Percentiles rank a stretch among this genome's conserved stretches.
Evolutionary conservation across 441 rosid genomes (phyloP).

Genomic region (Sinapis alba): DNA sequence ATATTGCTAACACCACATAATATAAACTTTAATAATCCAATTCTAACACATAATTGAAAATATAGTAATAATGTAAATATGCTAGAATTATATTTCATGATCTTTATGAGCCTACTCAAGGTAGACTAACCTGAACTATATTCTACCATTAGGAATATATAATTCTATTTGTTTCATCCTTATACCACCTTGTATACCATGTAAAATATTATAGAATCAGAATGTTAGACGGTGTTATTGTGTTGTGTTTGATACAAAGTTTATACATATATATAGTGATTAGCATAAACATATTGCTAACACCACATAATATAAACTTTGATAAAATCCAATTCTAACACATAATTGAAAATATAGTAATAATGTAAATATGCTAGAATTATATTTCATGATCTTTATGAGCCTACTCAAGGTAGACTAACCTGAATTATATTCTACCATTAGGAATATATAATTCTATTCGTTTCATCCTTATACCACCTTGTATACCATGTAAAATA

Average conservation of each 20-base stretch:
- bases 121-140: conserved; percentile 35
- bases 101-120: conserved; percentile 55
- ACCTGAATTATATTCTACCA: not conserved
- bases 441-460: not conserved
- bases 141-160: not conserved
- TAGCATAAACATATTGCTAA: not conserved
- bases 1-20: not conserved
- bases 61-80: not conserved
- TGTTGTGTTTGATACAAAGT: not conserved
- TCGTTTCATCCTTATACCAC: not conserved
- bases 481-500: not conserved
- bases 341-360: not conserved
- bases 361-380: not conserved
- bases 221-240: not conserved
- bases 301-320: not conserved
- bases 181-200: not conserved
- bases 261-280: not conserved
- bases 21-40: not conserved
- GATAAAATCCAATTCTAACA: not conserved
- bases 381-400: not conserved
- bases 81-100: not conserved
- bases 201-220: not conserved
- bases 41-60: not conserved
- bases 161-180: not conserved
- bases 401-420: conserved; percentile 63